Evolutionary conservation across 228 moss, liverwort and hornwort genomes (phyloP).

Genomic region (Sphagnum magellanicum): DNA sequence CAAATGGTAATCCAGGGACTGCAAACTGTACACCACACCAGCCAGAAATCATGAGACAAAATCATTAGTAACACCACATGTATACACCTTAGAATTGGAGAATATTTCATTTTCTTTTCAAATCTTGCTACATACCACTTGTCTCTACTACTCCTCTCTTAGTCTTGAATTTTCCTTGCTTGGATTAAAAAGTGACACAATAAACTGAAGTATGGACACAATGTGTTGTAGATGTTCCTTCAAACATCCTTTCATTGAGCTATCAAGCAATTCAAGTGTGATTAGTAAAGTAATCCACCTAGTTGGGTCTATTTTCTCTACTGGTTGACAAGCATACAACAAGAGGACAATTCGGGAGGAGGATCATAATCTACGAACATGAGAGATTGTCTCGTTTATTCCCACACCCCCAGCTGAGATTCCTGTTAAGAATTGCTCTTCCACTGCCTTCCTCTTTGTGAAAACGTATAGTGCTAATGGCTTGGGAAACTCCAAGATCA

Average conservation of each 20-base stretch:
- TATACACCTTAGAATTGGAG: no score
- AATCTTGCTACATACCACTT: no score
- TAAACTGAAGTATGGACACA: background rate
- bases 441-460: constrained; percentile 5
- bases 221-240: background rate
- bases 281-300: no score
- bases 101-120: no score
- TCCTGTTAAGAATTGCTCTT: constrained; percentile 11
- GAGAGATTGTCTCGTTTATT: constrained; percentile 12
- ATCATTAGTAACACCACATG: no score
- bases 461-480: constrained; percentile 24
- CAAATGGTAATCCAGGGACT: constrained; percentile 6
- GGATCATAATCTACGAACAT: constrained; percentile 3
- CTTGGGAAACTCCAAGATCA: constrained; percentile 17
- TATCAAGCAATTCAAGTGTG: no score
- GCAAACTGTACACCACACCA: background rate
- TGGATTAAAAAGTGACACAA: background rate
- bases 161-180: no score
- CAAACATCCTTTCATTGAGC: no score
- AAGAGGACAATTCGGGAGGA: background rate
- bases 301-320: no score
- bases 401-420: constrained; percentile 23
- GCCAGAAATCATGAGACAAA: background rate
- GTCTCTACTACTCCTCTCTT: no score
- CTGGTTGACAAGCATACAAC: no score